Base-by-base conservation (phyloP, 306 rosid species). In the Prunus armeniaca region DNA sequence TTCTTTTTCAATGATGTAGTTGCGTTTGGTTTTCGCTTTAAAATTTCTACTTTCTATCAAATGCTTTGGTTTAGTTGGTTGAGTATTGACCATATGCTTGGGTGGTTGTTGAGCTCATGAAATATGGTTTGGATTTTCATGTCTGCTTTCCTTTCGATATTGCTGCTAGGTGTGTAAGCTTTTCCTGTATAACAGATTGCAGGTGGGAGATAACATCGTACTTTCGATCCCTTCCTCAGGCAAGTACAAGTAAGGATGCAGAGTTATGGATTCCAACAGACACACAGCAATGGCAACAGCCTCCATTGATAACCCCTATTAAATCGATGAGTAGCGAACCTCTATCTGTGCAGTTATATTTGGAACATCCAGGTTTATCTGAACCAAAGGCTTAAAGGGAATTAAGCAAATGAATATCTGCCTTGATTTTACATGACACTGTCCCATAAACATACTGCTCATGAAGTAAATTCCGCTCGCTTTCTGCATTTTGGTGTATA, bases 201-300 rank as follows among this genome's bases (percentile, higher is more conserved):
- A 81, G 87, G 79, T 92, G 99, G 97, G 97, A 95, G 86, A 90
- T 92, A 65, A 88, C 87, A 1, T 91, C 88, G 15, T 92, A 87
- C 78, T 90, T 92, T 67, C 84, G 73, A 63, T 81, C 92, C 77
- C 86, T 92, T 70, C 97, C 97, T 0, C 76, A 78, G 76, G 78
- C 80, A 3, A 65, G 89, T 22, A 78, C 86, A 56, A 89, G 89
- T 65, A 85, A 89, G 84, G 87, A 86, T 80, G 88, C 94, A 66
- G 86, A 80, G 71, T 72, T 73, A 45, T 92, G 97, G 97, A 86
- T 89, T 75, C 87, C 99, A 75, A 82, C 91, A 12, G 93, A 89
- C 74, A 89, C 91, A 58, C 89, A 87, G 74, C 99, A 84, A 71
- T 91, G 99, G 99, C 88, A 87, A 45, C 92, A 88, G 69, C 97